Evolutionary conservation across 2,329 filamentous ascomycete species (phyloP).

Genomic region (Diaporthe helianthi): DNA sequence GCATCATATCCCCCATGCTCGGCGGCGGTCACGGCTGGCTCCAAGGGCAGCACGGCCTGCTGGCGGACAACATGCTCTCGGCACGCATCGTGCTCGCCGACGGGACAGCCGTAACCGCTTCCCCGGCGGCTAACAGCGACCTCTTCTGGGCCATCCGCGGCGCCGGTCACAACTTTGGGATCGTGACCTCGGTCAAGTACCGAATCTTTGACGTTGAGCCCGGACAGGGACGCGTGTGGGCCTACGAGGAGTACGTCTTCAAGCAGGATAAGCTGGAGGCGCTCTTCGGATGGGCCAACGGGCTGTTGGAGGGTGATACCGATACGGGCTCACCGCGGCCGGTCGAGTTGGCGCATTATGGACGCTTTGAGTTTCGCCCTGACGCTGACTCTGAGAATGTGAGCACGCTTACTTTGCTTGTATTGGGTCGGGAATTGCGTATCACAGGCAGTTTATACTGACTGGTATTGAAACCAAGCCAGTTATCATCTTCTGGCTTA

Average conservation of each 20-base stretch:
- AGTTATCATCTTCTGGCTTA: constrained; percentile 25
- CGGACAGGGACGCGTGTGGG: neutral
- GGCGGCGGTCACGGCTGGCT: constrained; percentile 25
- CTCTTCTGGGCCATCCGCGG: constrained; percentile 53
- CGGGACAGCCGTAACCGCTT: constrained; percentile 3
- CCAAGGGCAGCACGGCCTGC: constrained; percentile 17
- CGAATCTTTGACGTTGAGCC: constrained; percentile 16
- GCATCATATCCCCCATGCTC: constrained; percentile 18
- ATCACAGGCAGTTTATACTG: neutral
- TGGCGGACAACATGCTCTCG: constrained; percentile 18
- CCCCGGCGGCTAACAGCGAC: constrained; percentile 40
- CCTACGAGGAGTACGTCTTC: constrained; percentile 25
- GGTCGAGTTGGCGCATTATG: constrained; percentile 27
- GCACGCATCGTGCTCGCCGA: constrained; percentile 7
- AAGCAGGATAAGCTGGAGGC: constrained; percentile 24
- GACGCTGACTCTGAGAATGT: neutral
- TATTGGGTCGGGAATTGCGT: neutral
- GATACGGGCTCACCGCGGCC: constrained; percentile 1
- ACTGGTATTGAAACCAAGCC: neutral
- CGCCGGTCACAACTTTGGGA: constrained; percentile 38
- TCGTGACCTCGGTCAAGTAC: constrained; percentile 6
- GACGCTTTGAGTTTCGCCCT: constrained; percentile 1
- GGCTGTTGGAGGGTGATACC: neutral
- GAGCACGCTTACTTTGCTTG: neutral
- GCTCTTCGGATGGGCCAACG: constrained; percentile 14